Evolutionary conservation across 2,329 filamentous ascomycete genomes (phyloP).

Genomic region (Cladosporium sp.): DNA sequence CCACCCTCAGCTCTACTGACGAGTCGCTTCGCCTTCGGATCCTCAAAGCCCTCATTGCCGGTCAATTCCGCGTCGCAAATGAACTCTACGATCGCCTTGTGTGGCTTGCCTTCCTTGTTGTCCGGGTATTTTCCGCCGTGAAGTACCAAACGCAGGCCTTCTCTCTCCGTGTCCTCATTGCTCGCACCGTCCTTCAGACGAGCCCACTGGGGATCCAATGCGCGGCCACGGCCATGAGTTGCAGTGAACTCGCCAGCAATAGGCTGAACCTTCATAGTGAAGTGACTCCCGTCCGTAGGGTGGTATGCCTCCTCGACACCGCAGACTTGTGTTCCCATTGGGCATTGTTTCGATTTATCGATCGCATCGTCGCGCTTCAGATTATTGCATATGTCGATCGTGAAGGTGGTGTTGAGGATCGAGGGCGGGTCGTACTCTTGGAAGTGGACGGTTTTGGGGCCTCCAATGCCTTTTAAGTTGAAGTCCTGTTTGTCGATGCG

Average conservation of each 20-base stretch:
- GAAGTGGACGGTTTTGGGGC: conserved; percentile 68
- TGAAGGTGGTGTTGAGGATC: conserved; percentile 75
- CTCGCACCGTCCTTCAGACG: conserved; percentile 66
- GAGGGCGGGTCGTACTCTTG: conserved; percentile 50
- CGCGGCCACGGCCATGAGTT: conserved; percentile 50
- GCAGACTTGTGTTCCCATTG: conserved; percentile 73
- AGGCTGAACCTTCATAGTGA: conserved; percentile 61
- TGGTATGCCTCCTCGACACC: conserved; percentile 64
- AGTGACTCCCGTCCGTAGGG: conserved; percentile 46
- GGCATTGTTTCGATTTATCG: conserved; percentile 60
- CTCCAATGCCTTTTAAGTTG: conserved; percentile 63
- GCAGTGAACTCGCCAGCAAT: conserved; percentile 71
- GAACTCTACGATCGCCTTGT: conserved; percentile 82
- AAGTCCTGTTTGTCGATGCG: conserved; percentile 61
- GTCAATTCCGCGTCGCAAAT: conserved; percentile 72
- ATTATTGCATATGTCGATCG: conserved; percentile 71
- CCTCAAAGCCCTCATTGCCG: conserved; percentile 70
- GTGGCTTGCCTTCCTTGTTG: conserved; percentile 54
- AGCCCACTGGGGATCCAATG: conserved; percentile 66
- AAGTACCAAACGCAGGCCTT: conserved; percentile 72
- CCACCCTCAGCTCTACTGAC: conserved; percentile 23
- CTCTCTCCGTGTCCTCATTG: conserved; percentile 63
- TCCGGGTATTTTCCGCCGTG: conserved; percentile 57
- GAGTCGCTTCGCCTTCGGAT: conserved; percentile 51
- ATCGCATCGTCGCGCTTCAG: conserved; percentile 63